Evolutionary conservation across 78 protist genomes (phyloP).

Genomic region (Chrysochromulina tobinii): DNA sequence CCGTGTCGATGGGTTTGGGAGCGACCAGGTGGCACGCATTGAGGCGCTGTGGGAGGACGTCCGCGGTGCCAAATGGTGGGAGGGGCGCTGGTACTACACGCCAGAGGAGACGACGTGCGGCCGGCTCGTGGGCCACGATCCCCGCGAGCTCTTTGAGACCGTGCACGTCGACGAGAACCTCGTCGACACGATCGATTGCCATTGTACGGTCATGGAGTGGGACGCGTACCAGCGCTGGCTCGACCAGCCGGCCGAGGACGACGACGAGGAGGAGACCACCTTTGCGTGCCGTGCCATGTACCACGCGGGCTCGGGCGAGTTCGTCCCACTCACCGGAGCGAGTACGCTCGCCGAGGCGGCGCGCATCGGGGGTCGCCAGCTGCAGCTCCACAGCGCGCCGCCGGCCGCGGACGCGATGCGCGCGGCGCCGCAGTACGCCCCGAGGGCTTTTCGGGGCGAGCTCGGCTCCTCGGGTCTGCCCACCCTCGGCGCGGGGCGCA

Average conservation of each 20-base stretch:
- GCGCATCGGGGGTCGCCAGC: background rate
- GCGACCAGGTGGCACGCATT: background rate
- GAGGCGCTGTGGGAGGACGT: background rate
- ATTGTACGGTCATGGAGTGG: background rate
- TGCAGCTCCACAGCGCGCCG: background rate
- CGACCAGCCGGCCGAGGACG: background rate
- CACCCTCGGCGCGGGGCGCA: too few relatives aligned
- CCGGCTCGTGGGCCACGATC: background rate
- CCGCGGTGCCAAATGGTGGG: background rate
- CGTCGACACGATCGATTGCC: background rate
- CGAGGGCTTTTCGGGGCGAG: background rate
- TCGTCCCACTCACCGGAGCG: background rate
- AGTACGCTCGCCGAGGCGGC: background rate
- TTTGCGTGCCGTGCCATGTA: background rate
- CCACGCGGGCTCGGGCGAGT: constrained; percentile 1
- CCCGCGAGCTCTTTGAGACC: background rate
- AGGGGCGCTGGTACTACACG: background rate
- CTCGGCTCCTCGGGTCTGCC: background rate
- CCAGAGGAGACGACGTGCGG: background rate
- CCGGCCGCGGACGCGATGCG: background rate
- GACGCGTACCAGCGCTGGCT: background rate
- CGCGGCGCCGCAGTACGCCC: background rate
- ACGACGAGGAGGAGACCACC: background rate
- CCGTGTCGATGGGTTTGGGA: too few relatives aligned
- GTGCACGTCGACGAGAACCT: background rate